Evolutionary conservation across 73 alveolate species (phyloP), one percentile per base, ranked within the genome.

Genomic region (Paramecium bursaria): DNA sequence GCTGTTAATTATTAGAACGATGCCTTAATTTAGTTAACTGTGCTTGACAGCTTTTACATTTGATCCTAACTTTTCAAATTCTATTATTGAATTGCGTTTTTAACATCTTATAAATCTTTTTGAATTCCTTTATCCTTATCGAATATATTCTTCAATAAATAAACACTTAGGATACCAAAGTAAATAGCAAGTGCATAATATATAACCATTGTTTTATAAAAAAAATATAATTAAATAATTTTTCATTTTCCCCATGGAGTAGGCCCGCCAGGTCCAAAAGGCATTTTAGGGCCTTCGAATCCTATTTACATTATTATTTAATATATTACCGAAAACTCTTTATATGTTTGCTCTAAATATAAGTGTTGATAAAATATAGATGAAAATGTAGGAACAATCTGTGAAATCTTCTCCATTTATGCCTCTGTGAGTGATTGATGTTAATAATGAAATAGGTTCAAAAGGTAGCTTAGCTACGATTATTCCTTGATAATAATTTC

Each of bases 381-480:
- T 74, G 87, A 95, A 95, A 48, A 95, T 93, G 88, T 92, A 92
- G n/a, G 98, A 92, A 88, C 98, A 95, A 61, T 94, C 98, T 17
- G 99, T 92, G 75, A 53, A 85, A 90, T 95, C 99, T 57, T 89
- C 91, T 46, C 98, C 97, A 50, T 92, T 87, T 10, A 95, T 52
- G 25, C 91, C 93, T 91, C 98, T 87, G 80, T 95, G 99, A 60
- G 98, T 92, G 75, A 95, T 86, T 17, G 86, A 61, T 74, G 91
- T 85, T 67, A 95, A 76, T 67, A 95, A 53, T 44, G 91, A 88
- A 61, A 95, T 48, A 39, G 98, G 99, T 46, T 75, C 92, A 88
- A 95, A 95, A 15, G 98, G 98, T 13, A 94, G 80, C 77, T 94
- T 94, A 21, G 99, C 99, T 9, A 95, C 98, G 23, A 95, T 97